Percentiles rank a stretch among this genome's conserved stretches.
Evolutionary conservation across 805 yeast genomes (phyloP).

Genomic region (Priceomyces haplophilus): DNA sequence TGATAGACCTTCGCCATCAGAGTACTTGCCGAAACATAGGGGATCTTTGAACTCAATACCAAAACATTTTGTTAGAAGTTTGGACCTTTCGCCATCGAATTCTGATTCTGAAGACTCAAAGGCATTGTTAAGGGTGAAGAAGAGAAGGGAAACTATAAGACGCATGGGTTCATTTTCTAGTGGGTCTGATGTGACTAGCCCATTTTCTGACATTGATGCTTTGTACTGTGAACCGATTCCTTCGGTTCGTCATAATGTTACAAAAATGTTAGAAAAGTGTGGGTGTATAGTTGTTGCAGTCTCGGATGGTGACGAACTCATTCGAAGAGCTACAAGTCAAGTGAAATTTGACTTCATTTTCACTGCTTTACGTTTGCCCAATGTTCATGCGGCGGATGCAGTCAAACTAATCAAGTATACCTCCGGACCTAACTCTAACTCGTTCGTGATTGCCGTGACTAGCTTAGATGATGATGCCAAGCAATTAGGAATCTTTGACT

Average conservation of each 20-base stretch:
- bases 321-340: slow-evolving; percentile 76
- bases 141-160: slow-evolving; percentile 53
- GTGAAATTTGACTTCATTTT: slow-evolving; percentile 82
- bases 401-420: slow-evolving; percentile 74
- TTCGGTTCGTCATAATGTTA: slow-evolving; percentile 65
- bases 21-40: too few species aligned
- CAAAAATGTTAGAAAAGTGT: slow-evolving; percentile 57
- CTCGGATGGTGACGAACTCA: slow-evolving; percentile 75
- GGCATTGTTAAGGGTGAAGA: slow-evolving; percentile 52
- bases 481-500: slow-evolving; percentile 55
- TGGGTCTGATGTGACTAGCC: slow-evolving; percentile 3
- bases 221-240: slow-evolving; percentile 87
- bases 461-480: slow-evolving; percentile 67
- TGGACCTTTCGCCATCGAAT: slow-evolving; percentile 49
- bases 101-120: slow-evolving; percentile 66
- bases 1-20: slow-evolving; percentile 8
- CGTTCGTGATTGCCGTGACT: slow-evolving; percentile 76
- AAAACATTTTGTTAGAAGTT: slow-evolving; percentile 19
- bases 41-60: slow-evolving; percentile 25
- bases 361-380: slow-evolving; percentile 67
- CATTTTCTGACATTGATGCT: slow-evolving; percentile 51
- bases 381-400: slow-evolving; percentile 70
- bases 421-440: slow-evolving; percentile 67
- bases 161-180: slow-evolving; percentile 17
- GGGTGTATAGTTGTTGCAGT: slow-evolving; percentile 83